Percentiles rank a stretch among this genome's conserved stretches.
Evolutionary conservation across 805 yeast species (phyloP).

Genomic region (Metschnikowia dekortorum): DNA sequence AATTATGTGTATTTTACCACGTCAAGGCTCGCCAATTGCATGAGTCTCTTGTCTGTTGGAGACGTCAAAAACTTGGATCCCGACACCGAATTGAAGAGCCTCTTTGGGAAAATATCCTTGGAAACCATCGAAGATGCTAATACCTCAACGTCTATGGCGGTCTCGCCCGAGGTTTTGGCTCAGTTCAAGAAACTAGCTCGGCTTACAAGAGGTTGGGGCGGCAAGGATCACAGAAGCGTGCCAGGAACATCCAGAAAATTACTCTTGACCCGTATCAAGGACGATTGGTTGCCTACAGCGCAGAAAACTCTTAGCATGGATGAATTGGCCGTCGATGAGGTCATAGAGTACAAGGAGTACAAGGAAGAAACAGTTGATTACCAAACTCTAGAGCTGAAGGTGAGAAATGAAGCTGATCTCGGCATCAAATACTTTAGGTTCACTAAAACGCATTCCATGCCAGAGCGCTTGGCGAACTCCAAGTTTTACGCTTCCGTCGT

Average conservation of each 20-base stretch:
- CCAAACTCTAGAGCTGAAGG: conserved; percentile 26
- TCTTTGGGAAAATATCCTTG: conserved; percentile 67
- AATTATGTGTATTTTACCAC: conserved; percentile 46
- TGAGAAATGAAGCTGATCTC: conserved; percentile 27
- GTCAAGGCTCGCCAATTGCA: conserved; percentile 35
- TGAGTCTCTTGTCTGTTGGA: conserved; percentile 40
- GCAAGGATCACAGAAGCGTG: conserved; percentile 63
- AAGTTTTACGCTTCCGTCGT: conserved; percentile 61
- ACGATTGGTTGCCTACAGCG: conserved; percentile 74
- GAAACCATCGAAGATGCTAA: conserved; percentile 73
- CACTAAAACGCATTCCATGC: conserved; percentile 28
- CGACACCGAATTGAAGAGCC: conserved; percentile 63
- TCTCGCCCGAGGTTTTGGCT: conserved; percentile 62
- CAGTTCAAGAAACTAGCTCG: conserved; percentile 57
- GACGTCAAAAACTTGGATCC: conserved; percentile 60
- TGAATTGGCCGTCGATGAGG: conserved; percentile 39
- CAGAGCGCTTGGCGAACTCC: conserved; percentile 40
- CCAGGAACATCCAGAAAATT: conserved; percentile 74
- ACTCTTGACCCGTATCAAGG: conserved; percentile 65
- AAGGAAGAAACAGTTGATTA: conserved; percentile 30
- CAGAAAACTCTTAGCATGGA: conserved; percentile 60
- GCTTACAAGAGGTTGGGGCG: conserved; percentile 80
- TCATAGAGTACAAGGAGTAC: conserved; percentile 30
- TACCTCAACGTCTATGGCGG: conserved; percentile 63
- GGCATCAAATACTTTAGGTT: conserved; percentile 60